A percentile compares a stretch with the other conserved stretches of the same genome.
phyloP scores from a whole-genome alignment of 768 basidiomycete species.

The Tylopilus cervinicoccineus region DNA sequence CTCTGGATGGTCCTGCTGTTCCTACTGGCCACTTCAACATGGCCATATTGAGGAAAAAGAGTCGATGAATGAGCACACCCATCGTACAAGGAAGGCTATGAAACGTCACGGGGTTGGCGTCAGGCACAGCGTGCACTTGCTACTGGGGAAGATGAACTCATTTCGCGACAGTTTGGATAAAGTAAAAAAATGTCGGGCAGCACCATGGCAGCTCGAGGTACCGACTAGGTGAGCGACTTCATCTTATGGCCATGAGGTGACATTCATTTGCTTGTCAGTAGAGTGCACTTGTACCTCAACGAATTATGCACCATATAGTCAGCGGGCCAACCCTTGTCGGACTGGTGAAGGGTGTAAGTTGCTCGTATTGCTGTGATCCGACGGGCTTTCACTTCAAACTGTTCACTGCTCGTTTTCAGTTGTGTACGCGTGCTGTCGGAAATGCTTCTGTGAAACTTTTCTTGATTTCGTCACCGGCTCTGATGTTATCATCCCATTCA shows the following conservation, averaged over 20 bases:
- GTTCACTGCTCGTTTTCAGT: neutral
- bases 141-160: neutral
- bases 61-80: neutral
- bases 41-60: neutral
- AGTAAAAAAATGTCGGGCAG: neutral
- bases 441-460: neutral
- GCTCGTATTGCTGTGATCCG: neutral
- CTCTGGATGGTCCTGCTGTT: too few relatives aligned
- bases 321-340: too few relatives aligned
- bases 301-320: neutral
- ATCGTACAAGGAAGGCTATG: constrained; percentile 16
- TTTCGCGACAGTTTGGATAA: neutral
- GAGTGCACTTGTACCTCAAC: neutral
- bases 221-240: neutral
- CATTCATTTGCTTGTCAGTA: neutral
- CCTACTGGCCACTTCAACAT: too few relatives aligned
- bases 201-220: neutral
- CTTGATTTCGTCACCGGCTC: neutral
- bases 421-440: neutral
- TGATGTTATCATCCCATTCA: neutral
- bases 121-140: neutral
- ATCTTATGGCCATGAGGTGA: neutral
- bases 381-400: neutral
- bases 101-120: constrained; percentile 11
- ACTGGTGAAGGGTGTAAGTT: neutral